Base-by-base conservation (phyloP, 805 yeast genomes). In the Kluyveromyces aestuarii region DNA sequence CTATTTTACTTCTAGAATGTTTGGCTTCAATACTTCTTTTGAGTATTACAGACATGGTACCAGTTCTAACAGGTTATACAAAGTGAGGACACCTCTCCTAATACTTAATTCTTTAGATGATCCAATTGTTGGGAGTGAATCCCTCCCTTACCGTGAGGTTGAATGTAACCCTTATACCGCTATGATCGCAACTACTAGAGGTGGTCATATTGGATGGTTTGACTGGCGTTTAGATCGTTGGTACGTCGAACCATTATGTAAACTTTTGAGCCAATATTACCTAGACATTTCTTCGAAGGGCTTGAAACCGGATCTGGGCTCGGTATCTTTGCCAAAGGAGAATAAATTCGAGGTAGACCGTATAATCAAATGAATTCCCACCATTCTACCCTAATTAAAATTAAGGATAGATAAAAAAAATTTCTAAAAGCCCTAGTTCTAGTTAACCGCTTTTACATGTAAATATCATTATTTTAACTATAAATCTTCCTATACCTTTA, bases 191-290 rank as follows among this genome's bases (percentile, higher is more conserved):
- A 82, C 90, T 7, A 72, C 75, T 40, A 71, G 76, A 46, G 96
- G 96, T 7, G 95, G 95, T 1, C 96, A 87, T 64, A 72, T 87
- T 47, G 93, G 87, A n/a, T 87, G 84, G 83, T 87, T 80, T 52
- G 72, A 75, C 53, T 66, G 71, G 44, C 68, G 73, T 25, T 84
- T 84, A 25, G 70, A 72, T 40, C 76, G 88, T 56, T 87, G 95
- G 95, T 79, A 74, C 54, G 66, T 77, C 4, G 67, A 70, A 8
- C 83, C 82, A 25, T 51, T 80, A 40, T 63, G 77, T 25, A 66
- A 68, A 49, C 72, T 75, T 53, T 61, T 77, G 50, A 53, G 56
- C 30, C 60, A 66, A 5, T 62, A 71, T 46, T 62, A 72, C 43
- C 53, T 54, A 3, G 54, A 62, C 16, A 57, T 68, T 7, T 68